These are phyloP conservation scores for Fusarium liriodendri DNA, from an alignment of 2,329 filamentous ascomycete genomes.

Conservation along the genomic window DNA sequence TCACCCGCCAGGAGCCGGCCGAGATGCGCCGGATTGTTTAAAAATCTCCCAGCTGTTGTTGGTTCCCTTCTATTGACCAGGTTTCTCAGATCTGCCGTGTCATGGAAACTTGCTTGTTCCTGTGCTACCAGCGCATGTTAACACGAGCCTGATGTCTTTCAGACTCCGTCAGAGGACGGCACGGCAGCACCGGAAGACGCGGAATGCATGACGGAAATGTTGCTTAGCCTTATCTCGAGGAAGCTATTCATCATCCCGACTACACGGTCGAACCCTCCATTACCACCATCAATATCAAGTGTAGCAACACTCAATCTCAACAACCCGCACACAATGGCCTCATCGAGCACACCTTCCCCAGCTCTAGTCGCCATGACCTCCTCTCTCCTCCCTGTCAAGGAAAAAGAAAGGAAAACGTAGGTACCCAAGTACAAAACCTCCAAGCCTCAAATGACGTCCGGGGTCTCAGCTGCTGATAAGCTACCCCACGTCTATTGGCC, in stretches of 20 bases:
- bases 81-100: background rate
- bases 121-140: background rate
- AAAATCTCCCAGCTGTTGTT: background rate
- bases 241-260: background rate
- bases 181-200: background rate
- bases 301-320: background rate
- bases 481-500: constrained; percentile 39
- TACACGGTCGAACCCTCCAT: background rate
- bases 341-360: background rate
- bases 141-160: background rate
- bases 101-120: background rate
- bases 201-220: background rate
- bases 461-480: constrained; percentile 41
- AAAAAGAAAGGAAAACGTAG: constrained; percentile 26
- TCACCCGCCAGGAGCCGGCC: background rate
- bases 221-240: constrained; percentile 8
- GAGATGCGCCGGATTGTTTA: background rate
- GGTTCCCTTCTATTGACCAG: background rate
- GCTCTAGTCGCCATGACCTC: background rate
- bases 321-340: background rate
- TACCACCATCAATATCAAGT: background rate
- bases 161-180: background rate
- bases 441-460: constrained; percentile 23
- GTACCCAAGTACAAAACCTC: background rate
- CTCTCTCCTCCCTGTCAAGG: background rate